Base-by-base conservation (phyloP, 1,284 basidiomycete genomes). In the Cutaneotrichosporon spelunceum region DNA sequence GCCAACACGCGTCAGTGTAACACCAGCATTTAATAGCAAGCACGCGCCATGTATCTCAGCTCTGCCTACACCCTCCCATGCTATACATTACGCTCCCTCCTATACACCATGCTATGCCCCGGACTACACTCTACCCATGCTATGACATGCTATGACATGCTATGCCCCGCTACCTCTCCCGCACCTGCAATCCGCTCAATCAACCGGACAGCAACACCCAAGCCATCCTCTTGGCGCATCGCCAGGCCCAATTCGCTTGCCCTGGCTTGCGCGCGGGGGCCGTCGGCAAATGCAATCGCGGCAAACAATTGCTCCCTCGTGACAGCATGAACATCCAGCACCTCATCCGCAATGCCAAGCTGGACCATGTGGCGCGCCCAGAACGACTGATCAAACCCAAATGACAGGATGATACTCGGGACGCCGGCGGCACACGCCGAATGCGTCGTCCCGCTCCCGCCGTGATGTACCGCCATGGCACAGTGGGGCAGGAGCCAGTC, bases 391-490 rank as follows among this genome's bases (percentile, higher is more conserved):
- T 53, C 52, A 21, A 33, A 33, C 1, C 33, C 52, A 19, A 53
- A 53, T 1, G 27, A 21, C 2, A 53, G 21, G 34, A 53, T 36
- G 33, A 53, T 53, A 21, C 8, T 11, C 5, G 52, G 52, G 7
- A 53, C 26, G 1, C 52, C 33, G 5, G 52, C 52, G 16, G 33
- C 33, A 8, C 52, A 53, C 0, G 52, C 33, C 11, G 52, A 53
- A 23, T 53, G 52, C 3, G 52, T 53, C 23, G 52, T 53, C 7
- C 52, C 52, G 11, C 33, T 36, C 4, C 52, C 52, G 30, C 52
- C 52, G 34, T 53, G 52, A 23, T 53, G 52, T 21, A 53, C 34
- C 2, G 34, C 52, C 52, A 53, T 36, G 11, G 52, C 30, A 21
- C 33, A 36, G 9, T 26, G 52, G 3, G 52, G 52, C n/a, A 53